These are phyloP conservation scores for Euphorbia celastroides DNA, from an alignment of 441 rosid species.

Conservation along the genomic window DNA sequence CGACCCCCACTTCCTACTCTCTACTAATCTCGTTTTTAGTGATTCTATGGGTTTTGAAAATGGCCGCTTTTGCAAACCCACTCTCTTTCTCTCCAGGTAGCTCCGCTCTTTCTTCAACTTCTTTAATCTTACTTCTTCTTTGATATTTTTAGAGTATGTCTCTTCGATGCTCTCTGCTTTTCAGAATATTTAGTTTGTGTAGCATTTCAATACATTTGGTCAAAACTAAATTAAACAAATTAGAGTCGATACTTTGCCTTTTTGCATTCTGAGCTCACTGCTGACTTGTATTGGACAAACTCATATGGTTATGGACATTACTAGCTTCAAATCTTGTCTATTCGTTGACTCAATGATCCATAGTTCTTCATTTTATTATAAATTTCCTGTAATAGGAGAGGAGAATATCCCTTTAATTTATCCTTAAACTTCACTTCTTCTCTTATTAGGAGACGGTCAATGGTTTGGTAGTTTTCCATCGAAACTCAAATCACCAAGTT, in stretches of 20 bases:
- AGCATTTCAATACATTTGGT: neutral
- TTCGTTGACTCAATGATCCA: neutral
- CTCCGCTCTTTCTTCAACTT: neutral
- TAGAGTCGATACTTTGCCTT: neutral
- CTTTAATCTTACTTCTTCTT: neutral
- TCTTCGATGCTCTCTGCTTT: neutral
- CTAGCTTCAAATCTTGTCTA: neutral
- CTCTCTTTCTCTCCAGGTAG: constrained; percentile 20
- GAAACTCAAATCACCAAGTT: constrained; percentile 18
- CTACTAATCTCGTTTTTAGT: too few species aligned
- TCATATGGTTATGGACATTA: neutral
- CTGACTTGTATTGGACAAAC: neutral
- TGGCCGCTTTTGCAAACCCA: constrained; percentile 20
- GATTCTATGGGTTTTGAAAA: neutral
- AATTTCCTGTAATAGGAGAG: too few species aligned
- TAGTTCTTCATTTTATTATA: neutral
- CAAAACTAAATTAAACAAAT: too few species aligned
- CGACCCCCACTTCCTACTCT: too few species aligned
- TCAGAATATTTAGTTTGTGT: neutral
- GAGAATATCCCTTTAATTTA: neutral
- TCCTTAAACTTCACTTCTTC: neutral
- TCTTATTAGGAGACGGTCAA: constrained; percentile 19
- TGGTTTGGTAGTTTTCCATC: constrained; percentile 18
- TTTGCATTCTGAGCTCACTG: neutral
- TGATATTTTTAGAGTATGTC: neutral